Evolutionary conservation across 1,284 basidiomycete genomes (phyloP), one percentile per base, ranked within the genome.

Genomic region (Ustilago lituana): DNA sequence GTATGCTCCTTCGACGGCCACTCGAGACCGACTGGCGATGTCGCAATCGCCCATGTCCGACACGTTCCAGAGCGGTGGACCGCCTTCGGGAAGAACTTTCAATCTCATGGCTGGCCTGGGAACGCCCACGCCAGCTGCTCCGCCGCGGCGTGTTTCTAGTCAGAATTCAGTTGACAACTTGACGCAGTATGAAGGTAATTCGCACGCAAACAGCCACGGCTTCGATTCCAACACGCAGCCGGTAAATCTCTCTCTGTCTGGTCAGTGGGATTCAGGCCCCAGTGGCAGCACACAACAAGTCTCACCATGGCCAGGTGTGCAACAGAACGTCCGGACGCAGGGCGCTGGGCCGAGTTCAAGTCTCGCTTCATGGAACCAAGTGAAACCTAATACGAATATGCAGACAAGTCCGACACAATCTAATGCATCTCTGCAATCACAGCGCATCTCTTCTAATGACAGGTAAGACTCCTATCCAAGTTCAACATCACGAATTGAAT

Each of bases 1-100:
- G 2, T 65, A 55, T 35, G 56, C 52, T 3, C 55, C 55, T 14
- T 51, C 56, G 11, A 45, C 43, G 17, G 62, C 38, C 20, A 59
- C 56, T 6, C 56, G 50, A 19, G 55, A 65, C 26, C 56, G 62
- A 35, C 33, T 55, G 17, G 56, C 62, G 26, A 57, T 62, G 36
- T 62, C 64, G 46, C 58, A 61, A 20, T 67, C 64, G 23, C 64
- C 64, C 17, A 50, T 61, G 40, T 68, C 64, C 10, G 64, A 68
- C 17, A 46, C 47, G 15, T 62, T 44, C 17, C 53, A 52, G 12
- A 68, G 64, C 36, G 64, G 58, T 17, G 46, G 36, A 15, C 45
- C 45, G 20, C 33, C 49, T 3, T 20, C 24, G 3, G 64, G 58
- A 15, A 51, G 53, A 24, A 68, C 64, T 0, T 68, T 68, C 33